These are phyloP conservation scores for Triangularia verruculosa DNA, from an alignment of 2,329 filamentous ascomycete genomes.

Conservation along the genomic window DNA sequence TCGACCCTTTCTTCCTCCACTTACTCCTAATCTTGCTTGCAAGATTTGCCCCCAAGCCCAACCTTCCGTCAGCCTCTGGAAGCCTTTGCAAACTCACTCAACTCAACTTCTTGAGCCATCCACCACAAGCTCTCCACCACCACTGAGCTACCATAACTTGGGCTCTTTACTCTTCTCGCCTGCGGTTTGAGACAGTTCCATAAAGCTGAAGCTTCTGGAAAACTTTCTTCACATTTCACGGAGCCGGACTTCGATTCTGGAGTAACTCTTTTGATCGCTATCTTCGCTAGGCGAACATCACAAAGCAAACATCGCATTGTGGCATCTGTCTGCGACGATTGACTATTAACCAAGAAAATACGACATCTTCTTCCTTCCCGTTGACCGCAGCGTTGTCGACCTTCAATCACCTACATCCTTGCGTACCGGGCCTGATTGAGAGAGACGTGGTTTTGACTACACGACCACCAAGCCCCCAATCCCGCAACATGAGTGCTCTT, in stretches of 20 bases:
- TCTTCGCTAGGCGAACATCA: neutral
- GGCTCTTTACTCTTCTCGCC: neutral
- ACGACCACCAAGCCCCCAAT: neutral
- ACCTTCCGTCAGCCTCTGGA: neutral
- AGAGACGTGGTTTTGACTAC: neutral
- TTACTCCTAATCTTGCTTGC: neutral
- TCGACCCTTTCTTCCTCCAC: neutral
- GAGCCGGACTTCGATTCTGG: neutral
- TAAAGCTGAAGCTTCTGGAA: neutral
- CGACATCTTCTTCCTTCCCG: neutral
- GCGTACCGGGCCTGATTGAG: neutral
- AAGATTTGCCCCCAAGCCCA: neutral
- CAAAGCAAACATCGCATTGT: neutral
- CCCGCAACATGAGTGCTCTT: neutral
- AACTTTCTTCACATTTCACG: neutral
- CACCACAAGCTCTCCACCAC: neutral
- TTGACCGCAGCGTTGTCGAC: neutral
- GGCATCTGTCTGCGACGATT: neutral
- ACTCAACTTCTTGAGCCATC: neutral
- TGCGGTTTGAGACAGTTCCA: neutral
- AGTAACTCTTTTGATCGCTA: neutral
- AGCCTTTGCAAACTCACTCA: neutral
- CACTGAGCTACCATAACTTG: neutral
- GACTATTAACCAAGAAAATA: neutral
- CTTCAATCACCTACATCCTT: neutral